A percentile compares a stretch with the other conserved stretches of the same genome.
phyloP scores from a whole-genome alignment of 352 stramenopile species.

The Plasmopara halstedii region DNA sequence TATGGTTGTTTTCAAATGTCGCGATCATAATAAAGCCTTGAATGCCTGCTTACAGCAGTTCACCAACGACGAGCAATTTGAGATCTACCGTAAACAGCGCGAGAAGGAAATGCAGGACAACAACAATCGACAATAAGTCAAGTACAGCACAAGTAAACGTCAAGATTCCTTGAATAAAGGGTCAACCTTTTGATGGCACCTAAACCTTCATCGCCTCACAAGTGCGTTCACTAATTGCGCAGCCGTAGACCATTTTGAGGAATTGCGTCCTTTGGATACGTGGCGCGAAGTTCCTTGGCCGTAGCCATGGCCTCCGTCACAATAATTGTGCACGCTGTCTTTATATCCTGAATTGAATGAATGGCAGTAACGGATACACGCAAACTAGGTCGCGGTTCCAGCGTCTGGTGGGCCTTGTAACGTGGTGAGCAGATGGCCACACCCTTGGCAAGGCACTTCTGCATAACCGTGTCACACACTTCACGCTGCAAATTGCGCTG shows the following conservation, averaged over 20 bases:
- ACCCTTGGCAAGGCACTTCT: constrained; percentile 48
- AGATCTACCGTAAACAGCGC: constrained; percentile 54
- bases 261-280: constrained; percentile 16
- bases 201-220: too few species aligned
- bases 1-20: constrained; percentile 69
- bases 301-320: constrained; percentile 46
- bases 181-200: not conserved
- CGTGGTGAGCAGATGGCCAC: constrained; percentile 66
- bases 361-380: constrained; percentile 68
- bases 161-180: constrained; percentile 1
- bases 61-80: constrained; percentile 70
- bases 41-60: constrained; percentile 78
- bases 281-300: constrained; percentile 35
- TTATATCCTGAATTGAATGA: constrained; percentile 50
- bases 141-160: not conserved
- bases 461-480: constrained; percentile 61
- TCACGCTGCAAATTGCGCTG: constrained; percentile 42
- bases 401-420: constrained; percentile 58
- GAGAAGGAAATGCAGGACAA: constrained; percentile 34
- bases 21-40: constrained; percentile 61
- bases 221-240: constrained; percentile 26
- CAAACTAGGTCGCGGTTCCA: constrained; percentile 62
- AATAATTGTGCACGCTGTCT: constrained; percentile 48
- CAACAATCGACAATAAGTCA: not conserved
- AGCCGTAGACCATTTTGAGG: constrained; percentile 28